Evolutionary conservation across 2,329 filamentous ascomycete genomes (phyloP).

Genomic region (Fusarium sp.): DNA sequence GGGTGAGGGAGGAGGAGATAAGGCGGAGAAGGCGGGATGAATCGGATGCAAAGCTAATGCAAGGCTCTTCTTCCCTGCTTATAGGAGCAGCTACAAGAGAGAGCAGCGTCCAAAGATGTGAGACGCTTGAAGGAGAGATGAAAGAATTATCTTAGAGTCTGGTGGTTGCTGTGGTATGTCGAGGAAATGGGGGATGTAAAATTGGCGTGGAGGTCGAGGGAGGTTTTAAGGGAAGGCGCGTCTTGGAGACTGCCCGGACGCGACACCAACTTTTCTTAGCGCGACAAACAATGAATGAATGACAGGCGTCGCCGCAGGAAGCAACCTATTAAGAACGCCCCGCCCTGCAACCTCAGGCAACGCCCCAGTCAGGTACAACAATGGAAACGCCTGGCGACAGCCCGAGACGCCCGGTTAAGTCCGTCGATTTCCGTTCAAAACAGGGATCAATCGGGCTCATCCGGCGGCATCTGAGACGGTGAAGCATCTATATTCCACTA

Average conservation of each 20-base stretch:
- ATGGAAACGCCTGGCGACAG: constrained; percentile 11
- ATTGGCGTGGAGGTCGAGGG: constrained; percentile 41
- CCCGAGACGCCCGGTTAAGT: constrained; percentile 8
- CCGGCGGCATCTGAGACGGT: neutral
- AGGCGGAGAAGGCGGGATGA: constrained; percentile 32
- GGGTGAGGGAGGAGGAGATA: constrained; percentile 28
- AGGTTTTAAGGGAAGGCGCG: constrained; percentile 51
- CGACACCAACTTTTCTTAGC: constrained; percentile 48
- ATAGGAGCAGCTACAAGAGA: constrained; percentile 38
- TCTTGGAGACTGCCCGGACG: constrained; percentile 41
- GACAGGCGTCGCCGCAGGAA: constrained; percentile 24
- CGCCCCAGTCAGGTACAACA: constrained; percentile 14
- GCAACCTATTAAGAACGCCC: constrained; percentile 44
- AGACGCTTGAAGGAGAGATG: constrained; percentile 31
- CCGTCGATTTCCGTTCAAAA: constrained; percentile 16
- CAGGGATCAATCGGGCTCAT: neutral
- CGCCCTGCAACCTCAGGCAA: constrained; percentile 42
- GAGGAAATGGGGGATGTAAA: constrained; percentile 40
- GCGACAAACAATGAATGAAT: constrained; percentile 40
- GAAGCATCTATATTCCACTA: neutral
- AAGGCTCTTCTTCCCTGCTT: constrained; percentile 40
- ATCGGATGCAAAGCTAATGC: constrained; percentile 33
- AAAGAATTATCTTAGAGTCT: constrained; percentile 22
- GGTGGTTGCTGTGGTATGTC: constrained; percentile 36
- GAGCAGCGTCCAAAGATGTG: constrained; percentile 32